A percentile compares a stretch with the other conserved stretches of the same genome.
Evolutionary conservation across 805 yeast species (phyloP).

Genomic region (Pichia paraexigua): DNA sequence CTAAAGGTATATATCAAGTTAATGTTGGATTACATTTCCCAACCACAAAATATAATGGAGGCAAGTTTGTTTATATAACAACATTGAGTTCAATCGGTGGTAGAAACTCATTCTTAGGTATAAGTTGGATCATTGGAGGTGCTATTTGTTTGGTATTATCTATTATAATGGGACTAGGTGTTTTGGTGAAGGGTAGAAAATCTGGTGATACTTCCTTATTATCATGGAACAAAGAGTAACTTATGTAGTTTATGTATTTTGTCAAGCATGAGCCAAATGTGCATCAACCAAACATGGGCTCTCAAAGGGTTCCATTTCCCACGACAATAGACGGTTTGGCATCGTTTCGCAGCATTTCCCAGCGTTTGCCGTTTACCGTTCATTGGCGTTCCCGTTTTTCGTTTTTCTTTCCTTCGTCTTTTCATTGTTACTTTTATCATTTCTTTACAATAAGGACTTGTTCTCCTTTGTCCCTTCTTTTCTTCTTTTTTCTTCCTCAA

Average conservation of each 20-base stretch:
- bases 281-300: too few species aligned
- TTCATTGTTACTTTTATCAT: neutral
- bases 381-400: neutral
- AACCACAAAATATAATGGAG: slow-evolving; percentile 58
- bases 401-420: neutral
- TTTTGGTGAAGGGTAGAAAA: slow-evolving; percentile 58
- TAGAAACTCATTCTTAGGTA: slow-evolving; percentile 64
- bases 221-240: slow-evolving; percentile 52
- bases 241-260: neutral
- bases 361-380: neutral
- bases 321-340: too few species aligned
- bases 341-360: too few species aligned
- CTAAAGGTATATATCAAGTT: slow-evolving; percentile 55
- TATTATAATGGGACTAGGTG: slow-evolving; percentile 42
- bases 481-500: too few species aligned
- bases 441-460: too few species aligned
- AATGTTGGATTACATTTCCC: slow-evolving; percentile 74
- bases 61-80: slow-evolving; percentile 56
- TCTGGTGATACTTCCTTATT: slow-evolving; percentile 63
- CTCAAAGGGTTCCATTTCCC: too few species aligned
- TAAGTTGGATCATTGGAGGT: slow-evolving; percentile 69
- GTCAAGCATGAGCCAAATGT: too few species aligned
- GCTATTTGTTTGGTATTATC: slow-evolving; percentile 57
- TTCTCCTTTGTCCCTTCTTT: too few species aligned
- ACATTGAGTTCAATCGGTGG: slow-evolving; percentile 74